phyloP scores from a whole-genome alignment of 2,329 filamentous ascomycete species.

The Didymella arachidicola region DNA sequence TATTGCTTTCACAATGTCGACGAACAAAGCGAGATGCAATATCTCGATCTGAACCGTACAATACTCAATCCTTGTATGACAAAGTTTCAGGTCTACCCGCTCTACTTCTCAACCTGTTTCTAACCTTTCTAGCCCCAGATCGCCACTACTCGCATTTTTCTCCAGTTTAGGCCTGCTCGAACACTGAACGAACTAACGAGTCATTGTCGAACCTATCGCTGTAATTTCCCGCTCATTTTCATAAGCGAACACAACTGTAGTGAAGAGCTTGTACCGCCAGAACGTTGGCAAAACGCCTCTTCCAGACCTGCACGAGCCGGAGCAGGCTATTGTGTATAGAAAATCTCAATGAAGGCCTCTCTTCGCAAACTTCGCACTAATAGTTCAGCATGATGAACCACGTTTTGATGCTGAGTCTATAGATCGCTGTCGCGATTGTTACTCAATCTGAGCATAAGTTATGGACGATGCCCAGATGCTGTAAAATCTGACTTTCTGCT shows the following conservation, averaged over 20 bases:
- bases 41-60: not conserved
- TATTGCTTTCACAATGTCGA: too few species aligned
- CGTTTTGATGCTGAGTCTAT: not conserved
- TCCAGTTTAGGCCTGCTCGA: not conserved
- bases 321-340: not conserved
- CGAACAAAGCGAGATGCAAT: too few species aligned
- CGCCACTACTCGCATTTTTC: not conserved
- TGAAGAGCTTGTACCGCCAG: not conserved
- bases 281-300: not conserved
- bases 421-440: not conserved
- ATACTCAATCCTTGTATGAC: not conserved
- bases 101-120: not conserved
- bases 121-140: not conserved
- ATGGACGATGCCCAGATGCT: too few species aligned
- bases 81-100: not conserved
- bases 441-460: not conserved
- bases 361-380: not conserved
- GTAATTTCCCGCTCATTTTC: not conserved
- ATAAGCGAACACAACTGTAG: not conserved
- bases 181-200: not conserved
- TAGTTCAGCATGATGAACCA: not conserved
- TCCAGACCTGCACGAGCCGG: not conserved
- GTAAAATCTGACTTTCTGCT: not conserved
- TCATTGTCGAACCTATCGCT: not conserved
- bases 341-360: not conserved